These are phyloP conservation scores for Cryphonectria nitschkei DNA, from an alignment of 2,329 filamentous ascomycete species.

Conservation along the genomic window DNA sequence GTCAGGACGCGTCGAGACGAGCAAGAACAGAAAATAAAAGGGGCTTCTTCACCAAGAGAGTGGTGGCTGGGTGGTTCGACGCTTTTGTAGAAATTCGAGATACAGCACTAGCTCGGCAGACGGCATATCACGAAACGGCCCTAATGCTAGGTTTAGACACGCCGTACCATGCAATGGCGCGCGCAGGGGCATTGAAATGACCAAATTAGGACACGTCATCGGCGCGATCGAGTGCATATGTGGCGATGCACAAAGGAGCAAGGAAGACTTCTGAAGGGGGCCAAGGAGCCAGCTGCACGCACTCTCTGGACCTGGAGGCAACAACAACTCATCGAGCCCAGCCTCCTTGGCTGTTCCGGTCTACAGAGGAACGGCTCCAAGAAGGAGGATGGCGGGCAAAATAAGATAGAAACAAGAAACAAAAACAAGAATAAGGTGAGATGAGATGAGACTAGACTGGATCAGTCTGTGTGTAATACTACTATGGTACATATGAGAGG, in stretches of 20 bases:
- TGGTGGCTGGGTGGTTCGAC: background rate
- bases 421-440: background rate
- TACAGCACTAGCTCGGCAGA: constrained; percentile 1
- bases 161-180: background rate
- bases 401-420: background rate
- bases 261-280: background rate
- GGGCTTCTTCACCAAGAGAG: background rate
- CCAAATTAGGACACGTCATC: constrained; percentile 10
- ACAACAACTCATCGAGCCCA: background rate
- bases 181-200: background rate
- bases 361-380: background rate
- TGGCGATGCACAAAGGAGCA: background rate
- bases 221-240: constrained; percentile 1
- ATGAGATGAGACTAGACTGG: background rate
- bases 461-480: background rate
- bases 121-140: constrained; percentile 14
- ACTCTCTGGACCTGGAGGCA: background rate
- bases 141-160: background rate
- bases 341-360: background rate
- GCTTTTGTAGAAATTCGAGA: constrained; percentile 15
- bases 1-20: constrained; percentile 5
- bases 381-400: too few relatives aligned
- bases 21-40: background rate
- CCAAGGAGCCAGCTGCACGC: background rate
- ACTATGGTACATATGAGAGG: background rate